Evolutionary conservation across 139 green algal genomes (phyloP).

Genomic region (Tetraselmis striata): DNA sequence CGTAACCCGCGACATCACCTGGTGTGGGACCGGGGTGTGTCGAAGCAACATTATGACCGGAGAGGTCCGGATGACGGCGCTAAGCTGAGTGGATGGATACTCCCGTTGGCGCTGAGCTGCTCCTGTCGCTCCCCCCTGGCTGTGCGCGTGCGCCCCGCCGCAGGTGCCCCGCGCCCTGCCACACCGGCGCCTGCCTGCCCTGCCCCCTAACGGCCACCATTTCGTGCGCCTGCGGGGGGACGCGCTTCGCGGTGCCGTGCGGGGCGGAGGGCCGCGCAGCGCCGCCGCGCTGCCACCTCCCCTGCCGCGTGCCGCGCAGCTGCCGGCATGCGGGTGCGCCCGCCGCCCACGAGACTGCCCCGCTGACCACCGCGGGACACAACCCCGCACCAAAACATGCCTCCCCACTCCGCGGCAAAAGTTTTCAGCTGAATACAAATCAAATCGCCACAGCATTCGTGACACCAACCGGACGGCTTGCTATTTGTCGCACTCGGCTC

Average conservation of each 20-base stretch:
- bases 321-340: conserved; percentile 48
- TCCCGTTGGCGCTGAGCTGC: too few species aligned
- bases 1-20: neutral
- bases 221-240: conserved; percentile 62
- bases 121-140: too few species aligned
- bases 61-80: too few species aligned
- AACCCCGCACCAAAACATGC: neutral
- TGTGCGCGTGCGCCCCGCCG: too few species aligned
- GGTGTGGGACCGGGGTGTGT: neutral
- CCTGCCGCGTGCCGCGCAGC: conserved; percentile 46
- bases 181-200: conserved; percentile 65
- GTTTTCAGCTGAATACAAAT: too few species aligned
- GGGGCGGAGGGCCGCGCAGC: conserved; percentile 49
- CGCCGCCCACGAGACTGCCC: neutral
- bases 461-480: neutral
- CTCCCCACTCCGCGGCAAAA: neutral
- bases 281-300: conserved; percentile 48
- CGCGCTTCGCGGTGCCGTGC: conserved; percentile 59
- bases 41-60: neutral
- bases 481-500: neutral
- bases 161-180: conserved; percentile 60
- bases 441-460: too few species aligned
- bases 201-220: conserved; percentile 62
- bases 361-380: neutral
- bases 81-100: too few species aligned